Evolutionary conservation across 345 rosid genomes (phyloP).

Genomic region (Excoecaria agallocha): DNA sequence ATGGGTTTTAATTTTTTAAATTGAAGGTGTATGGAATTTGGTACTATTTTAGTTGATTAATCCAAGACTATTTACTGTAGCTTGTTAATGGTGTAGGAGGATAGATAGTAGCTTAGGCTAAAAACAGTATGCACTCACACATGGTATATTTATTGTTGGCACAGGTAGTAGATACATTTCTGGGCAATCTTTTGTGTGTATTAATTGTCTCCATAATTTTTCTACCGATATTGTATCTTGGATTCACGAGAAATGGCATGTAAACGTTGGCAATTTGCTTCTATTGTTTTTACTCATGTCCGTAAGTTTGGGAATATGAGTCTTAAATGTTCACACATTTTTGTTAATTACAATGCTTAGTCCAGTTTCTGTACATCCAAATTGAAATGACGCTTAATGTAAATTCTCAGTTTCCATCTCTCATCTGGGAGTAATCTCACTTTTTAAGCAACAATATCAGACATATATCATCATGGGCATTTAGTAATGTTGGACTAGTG

Average conservation of each 20-base stretch:
- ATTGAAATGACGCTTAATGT: background rate
- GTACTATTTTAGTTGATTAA: background rate
- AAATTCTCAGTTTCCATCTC: background rate
- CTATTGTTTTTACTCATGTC: background rate
- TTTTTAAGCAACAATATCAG: background rate
- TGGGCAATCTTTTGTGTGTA: slow-evolving; percentile 5
- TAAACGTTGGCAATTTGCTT: background rate
- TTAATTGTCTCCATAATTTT: slow-evolving; percentile 1
- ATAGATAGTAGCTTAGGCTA: background rate
- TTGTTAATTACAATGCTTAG: background rate
- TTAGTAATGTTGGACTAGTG: background rate
- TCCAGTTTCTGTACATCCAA: background rate
- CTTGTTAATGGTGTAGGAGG: background rate
- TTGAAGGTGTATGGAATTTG: background rate
- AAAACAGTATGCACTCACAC: slow-evolving; percentile 7
- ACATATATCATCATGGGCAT: background rate
- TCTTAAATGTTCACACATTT: background rate
- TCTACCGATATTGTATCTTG: slow-evolving; percentile 2
- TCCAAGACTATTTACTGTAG: background rate
- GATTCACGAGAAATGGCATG: slow-evolving; percentile 17
- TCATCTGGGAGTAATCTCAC: background rate
- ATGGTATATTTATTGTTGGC: slow-evolving; percentile 14
- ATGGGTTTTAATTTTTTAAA: too few species aligned
- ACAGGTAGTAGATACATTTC: slow-evolving; percentile 9
- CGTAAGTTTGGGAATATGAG: background rate